These are phyloP conservation scores for Irpex sp. DNA, from an alignment of 1,284 basidiomycete species.

Conservation along the genomic window DNA sequence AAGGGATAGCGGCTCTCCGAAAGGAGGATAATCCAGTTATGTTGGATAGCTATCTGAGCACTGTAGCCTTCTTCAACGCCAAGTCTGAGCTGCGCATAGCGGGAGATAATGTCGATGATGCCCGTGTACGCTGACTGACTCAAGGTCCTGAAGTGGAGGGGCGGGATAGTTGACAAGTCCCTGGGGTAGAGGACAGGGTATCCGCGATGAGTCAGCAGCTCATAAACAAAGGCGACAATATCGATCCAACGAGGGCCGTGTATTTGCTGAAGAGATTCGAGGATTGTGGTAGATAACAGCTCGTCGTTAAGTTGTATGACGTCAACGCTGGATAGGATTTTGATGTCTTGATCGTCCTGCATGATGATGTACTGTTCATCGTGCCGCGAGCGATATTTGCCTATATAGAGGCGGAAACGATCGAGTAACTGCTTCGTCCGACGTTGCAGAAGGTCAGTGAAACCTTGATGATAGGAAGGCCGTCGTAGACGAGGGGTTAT, in stretches of 20 bases:
- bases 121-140: neutral
- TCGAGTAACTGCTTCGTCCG: neutral
- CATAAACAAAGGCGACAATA: neutral
- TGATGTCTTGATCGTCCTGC: neutral
- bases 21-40: neutral
- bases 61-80: neutral
- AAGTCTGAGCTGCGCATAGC: neutral
- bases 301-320: neutral
- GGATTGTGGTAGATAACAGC: neutral
- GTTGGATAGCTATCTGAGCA: neutral
- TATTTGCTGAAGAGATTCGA: neutral
- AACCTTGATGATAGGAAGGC: neutral
- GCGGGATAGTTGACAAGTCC: neutral
- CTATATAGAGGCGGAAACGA: neutral
- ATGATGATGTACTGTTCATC: too few species aligned
- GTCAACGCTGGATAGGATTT: neutral
- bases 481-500: too few species aligned
- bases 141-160: neutral
- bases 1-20: neutral
- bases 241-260: neutral
- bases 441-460: neutral
- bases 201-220: neutral
- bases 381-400: too few species aligned
- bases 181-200: neutral
- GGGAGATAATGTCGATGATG: neutral